A percentile compares a stretch with the other conserved stretches of the same genome.
Conservation (phyloP, 371 early-diverging fungal species). For the Gilbertella persicaria region DNA sequence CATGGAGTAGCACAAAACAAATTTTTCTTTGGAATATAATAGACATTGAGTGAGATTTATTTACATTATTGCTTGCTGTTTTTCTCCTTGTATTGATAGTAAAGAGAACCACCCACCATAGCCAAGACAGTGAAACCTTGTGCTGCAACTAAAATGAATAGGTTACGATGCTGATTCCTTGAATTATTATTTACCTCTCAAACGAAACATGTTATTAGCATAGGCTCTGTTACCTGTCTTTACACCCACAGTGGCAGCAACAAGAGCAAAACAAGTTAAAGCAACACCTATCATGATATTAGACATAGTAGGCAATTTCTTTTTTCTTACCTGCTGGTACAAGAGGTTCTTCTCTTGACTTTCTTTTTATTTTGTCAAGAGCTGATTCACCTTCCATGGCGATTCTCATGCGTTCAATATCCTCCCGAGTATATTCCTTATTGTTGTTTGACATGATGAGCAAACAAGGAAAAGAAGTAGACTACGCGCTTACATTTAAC, state of each 20-base stretch:
- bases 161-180: neutral
- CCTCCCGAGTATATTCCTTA: constrained; percentile 33
- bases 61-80: constrained; percentile 10
- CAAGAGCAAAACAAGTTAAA: constrained; percentile 52
- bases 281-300: constrained; percentile 37
- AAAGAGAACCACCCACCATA: constrained; percentile 50
- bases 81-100: constrained; percentile 41
- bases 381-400: constrained; percentile 44
- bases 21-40: neutral
- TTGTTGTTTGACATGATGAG: constrained; percentile 5
- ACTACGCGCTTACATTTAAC: neutral
- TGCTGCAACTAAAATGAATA: constrained; percentile 37
- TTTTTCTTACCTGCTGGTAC: constrained; percentile 46
- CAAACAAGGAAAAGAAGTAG: constrained; percentile 6
- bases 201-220: constrained; percentile 55
- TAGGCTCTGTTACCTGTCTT: constrained; percentile 47
- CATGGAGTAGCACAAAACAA: neutral
- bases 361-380: constrained; percentile 46
- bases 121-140: constrained; percentile 50
- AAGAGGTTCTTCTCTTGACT: constrained; percentile 49
- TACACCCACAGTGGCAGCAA: constrained; percentile 53
- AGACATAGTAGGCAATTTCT: neutral
- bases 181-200: constrained; percentile 38
- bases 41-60: neutral
- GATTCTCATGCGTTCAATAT: constrained; percentile 44